Conservation (phyloP, 106 monocot genomes). For the Amphibolis antarctica region DNA sequence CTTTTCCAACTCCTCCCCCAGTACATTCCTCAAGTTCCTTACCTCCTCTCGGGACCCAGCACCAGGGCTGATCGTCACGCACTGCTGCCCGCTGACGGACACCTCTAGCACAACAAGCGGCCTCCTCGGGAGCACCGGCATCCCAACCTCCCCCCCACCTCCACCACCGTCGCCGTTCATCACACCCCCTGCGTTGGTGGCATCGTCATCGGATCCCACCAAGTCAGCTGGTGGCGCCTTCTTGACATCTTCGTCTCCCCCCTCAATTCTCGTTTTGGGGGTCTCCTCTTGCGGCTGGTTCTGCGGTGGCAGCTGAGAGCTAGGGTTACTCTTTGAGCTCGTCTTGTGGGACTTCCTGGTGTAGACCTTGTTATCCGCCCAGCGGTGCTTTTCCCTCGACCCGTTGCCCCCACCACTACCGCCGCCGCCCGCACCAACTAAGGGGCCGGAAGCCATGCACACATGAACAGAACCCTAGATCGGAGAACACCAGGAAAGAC, state of each 20-base stretch:
- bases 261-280: not conserved
- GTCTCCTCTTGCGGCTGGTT: not conserved
- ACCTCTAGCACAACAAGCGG: not conserved
- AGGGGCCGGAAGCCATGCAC: conserved; percentile 5
- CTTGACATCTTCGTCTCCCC: not conserved
- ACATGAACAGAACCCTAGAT: conserved; percentile 2
- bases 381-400: conserved; percentile 49
- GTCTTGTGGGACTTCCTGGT: conserved; percentile 63
- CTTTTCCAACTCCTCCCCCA: conserved; percentile 59
- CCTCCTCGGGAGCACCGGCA: not conserved
- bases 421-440: not conserved
- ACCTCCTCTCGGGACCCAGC: conserved; percentile 40
- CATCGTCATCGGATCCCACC: not conserved
- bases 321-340: conserved; percentile 13
- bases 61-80: conserved; percentile 29
- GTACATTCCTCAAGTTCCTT: conserved; percentile 40
- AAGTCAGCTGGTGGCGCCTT: not conserved
- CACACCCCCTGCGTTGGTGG: too few species aligned
- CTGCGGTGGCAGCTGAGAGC: not conserved
- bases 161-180: not conserved
- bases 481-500: not conserved
- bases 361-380: conserved; percentile 76
- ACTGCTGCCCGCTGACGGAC: conserved; percentile 3
- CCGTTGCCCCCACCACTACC: conserved; percentile 34
- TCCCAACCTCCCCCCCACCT: not conserved